Base-by-base conservation (phyloP, 495 filamentous ascomycete species). In the Aspergillus cristatus region DNA sequence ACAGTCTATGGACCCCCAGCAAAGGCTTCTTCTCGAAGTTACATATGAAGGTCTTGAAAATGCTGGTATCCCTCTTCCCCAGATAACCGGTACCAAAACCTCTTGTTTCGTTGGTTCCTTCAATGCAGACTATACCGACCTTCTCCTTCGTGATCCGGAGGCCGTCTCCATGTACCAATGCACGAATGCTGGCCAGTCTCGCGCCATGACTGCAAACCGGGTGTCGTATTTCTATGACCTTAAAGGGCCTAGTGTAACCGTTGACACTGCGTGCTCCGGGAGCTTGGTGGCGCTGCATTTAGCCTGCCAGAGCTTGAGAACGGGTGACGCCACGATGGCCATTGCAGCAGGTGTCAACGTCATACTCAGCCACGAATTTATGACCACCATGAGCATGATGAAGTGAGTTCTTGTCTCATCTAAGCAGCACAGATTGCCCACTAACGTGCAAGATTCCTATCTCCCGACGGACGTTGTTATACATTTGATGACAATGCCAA, bases 41-140 rank as follows among this genome's bases (percentile, higher is more conserved):
- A 61, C 70, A 10, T 84, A 79, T 32, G 75, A 82, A 41, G 70
- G 68, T 0, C 54, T 82, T 11, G 77, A 84, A 16, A 58, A 51
- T 35, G 49, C 48, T 50, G 61, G 60, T 16, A 47, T 62, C 8
- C 43, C 55, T 2, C 28, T 62, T 12, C 13, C 45, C 3, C 34
- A 47, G 1, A 42, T 78, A 1, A 46, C 62, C 4, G 70, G 70
- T n/a, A 63, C 61, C 1, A 53, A 68, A 14, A 76, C 72, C 5
- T 60, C 61, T 7, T 67, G 68, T 13, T 76, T 61, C 33, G 60
- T 68, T 2, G 72, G 68, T 0, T 46, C 45, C 7, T 57, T 60
- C 31, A 46, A 32, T 16, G 45, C 45, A 14, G 59, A 63, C 18
- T 63, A 63, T 32, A 50, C 49, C 8, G 54, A 58, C 22, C 40